These are phyloP conservation scores for Ormosia emarginata DNA, from an alignment of 306 rosid genomes.

Conservation along the genomic window DNA sequence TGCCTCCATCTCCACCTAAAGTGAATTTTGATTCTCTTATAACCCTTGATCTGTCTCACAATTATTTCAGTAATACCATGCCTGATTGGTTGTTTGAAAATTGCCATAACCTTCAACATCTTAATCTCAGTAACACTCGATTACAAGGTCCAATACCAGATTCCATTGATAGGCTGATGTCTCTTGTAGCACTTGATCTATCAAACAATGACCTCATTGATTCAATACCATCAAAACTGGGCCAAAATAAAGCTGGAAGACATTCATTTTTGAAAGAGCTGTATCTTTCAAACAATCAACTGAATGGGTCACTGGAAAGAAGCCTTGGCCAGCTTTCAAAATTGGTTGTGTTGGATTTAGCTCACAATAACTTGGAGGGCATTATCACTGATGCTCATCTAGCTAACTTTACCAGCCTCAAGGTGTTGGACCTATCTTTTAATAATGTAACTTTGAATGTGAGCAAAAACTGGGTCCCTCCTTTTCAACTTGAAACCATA, in stretches of 20 bases:
- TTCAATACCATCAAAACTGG: slow-evolving; percentile 15
- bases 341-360: slow-evolving; percentile 7
- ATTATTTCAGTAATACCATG: neutral
- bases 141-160: slow-evolving; percentile 10
- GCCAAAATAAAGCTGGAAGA: neutral
- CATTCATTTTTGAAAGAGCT: neutral
- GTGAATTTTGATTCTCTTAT: neutral
- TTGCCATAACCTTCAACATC: neutral
- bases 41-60: slow-evolving; percentile 3
- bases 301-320: neutral
- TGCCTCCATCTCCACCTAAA: neutral
- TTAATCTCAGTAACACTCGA: neutral
- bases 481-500: slow-evolving; percentile 15
- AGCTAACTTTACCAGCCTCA: neutral
- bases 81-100: slow-evolving; percentile 26
- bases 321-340: neutral
- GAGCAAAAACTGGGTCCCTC: slow-evolving; percentile 14
- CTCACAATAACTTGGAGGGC: neutral
- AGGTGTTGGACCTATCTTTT: slow-evolving; percentile 1
- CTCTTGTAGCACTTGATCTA: slow-evolving; percentile 11
- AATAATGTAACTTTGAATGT: neutral
- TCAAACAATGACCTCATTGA: neutral
- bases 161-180: neutral
- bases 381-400: neutral
- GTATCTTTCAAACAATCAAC: slow-evolving; percentile 1